Evolutionary conservation across 1,139 yeast species (phyloP).

Genomic region (Saccharomyces hybrid): DNA sequence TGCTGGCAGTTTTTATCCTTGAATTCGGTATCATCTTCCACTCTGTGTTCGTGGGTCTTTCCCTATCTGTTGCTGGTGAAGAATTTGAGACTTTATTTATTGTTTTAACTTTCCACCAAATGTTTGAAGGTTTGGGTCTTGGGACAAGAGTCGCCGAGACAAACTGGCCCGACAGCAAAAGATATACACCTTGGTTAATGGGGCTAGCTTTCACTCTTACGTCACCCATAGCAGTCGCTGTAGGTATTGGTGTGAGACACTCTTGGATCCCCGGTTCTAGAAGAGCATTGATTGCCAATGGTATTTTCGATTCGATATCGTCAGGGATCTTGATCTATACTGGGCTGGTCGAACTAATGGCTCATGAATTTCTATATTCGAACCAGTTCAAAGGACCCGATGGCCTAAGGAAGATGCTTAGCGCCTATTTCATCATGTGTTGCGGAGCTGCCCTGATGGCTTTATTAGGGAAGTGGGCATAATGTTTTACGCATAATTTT

Average conservation of each 20-base stretch:
- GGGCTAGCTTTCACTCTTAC: conserved; percentile 56
- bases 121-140: conserved; percentile 84
- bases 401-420: conserved; percentile 32
- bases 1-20: conserved; percentile 49
- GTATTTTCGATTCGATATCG: conserved; percentile 72
- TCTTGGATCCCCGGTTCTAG: conserved; percentile 59
- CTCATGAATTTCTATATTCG: conserved; percentile 73
- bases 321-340: conserved; percentile 79
- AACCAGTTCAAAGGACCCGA: conserved; percentile 46
- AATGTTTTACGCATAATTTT: conserved; percentile 4
- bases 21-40: conserved; percentile 78
- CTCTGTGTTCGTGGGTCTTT: conserved; percentile 67
- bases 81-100: conserved; percentile 69
- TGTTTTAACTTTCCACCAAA: conserved; percentile 83
- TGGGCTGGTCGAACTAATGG: conserved; percentile 78
- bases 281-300: conserved; percentile 60
- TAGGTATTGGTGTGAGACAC: conserved; percentile 73
- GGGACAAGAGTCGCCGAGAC: conserved; percentile 77
- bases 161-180: conserved; percentile 44
- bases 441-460: conserved; percentile 80
- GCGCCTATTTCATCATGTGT: conserved; percentile 40
- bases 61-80: conserved; percentile 65
- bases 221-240: conserved; percentile 76
- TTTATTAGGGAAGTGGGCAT: conserved; percentile 78
- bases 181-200: conserved; percentile 49